Base-by-base conservation (phyloP, 2,329 filamentous ascomycete genomes). In the Colletotrichum caudatum region DNA sequence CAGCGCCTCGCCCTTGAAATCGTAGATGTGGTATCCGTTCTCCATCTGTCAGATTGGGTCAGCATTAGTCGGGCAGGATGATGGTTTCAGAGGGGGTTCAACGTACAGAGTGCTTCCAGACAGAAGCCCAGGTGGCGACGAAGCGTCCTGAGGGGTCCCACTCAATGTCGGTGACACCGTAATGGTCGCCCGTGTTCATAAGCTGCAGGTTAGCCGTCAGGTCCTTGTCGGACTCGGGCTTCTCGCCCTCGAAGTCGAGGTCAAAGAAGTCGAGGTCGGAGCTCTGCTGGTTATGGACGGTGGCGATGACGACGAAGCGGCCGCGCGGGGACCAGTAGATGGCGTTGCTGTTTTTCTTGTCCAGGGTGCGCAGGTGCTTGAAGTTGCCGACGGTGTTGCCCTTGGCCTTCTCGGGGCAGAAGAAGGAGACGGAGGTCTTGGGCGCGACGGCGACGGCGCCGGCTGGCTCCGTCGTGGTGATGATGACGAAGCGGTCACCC, bases 311-410 rank as follows among this genome's bases (percentile, higher is more conserved):
- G 48, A 98, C 95, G 79, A 99, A 99, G 60, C 96, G 92, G 65
- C 96, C 96, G 82, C 92, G 94, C 33, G 96, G 96, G 26, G 94
- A 97, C 96, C 96, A 99, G 90, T 98, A 98, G 79, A 99, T 99
- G 75, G 94, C 95, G 80, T 99, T 99, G 89, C 93, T 97, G 85
- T 97, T 98, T 91, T 98, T 98, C 91, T 98, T 98, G 78, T 99
- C 96, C 67, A 97, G 87, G 11, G 95, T 98, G 74, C 94, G 91
- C 76, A 98, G 91, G 80, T 97, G 94, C 87, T 95, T 97, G 89
- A 98, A 99, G 87, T 97, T 98, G 74, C 96, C 96, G 44, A 93
- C 87, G 33, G 89, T 87, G 64, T 89, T 81, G 37, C 88, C 94
- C 89, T 98, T 99, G 78, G 90, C 85, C 87, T 97, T 98, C 82